These are phyloP conservation scores for Rhodotorula sp. DNA, from an alignment of 1,284 basidiomycete species.

Conservation along the genomic window DNA sequence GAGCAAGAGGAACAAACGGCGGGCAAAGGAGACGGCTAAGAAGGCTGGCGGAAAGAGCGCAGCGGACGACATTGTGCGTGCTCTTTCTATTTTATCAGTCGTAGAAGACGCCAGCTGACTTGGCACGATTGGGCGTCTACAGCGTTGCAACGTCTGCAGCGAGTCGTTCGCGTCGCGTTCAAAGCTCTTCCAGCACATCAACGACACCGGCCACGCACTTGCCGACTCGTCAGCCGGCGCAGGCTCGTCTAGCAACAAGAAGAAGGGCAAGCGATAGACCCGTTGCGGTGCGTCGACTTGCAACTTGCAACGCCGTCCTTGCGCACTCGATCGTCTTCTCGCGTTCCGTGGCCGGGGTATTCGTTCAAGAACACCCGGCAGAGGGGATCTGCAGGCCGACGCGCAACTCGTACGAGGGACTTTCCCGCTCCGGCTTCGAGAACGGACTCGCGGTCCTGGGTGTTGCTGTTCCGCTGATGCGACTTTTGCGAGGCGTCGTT, in stretches of 20 bases:
- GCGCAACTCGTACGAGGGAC: too few relatives aligned
- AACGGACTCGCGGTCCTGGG: too few relatives aligned
- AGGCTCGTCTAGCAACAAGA: slow-evolving; percentile 12
- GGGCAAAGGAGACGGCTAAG: slow-evolving; percentile 73
- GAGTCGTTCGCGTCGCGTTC: slow-evolving; percentile 67
- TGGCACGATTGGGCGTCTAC: background rate
- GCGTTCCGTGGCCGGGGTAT: too few relatives aligned
- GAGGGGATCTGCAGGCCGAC: too few relatives aligned
- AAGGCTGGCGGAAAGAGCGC: slow-evolving; percentile 54
- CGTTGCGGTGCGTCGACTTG: background rate
- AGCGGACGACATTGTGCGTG: slow-evolving; percentile 9
- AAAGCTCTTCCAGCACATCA: slow-evolving; percentile 74
- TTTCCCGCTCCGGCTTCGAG: too few relatives aligned
- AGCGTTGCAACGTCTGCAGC: slow-evolving; percentile 71
- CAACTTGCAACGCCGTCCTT: background rate
- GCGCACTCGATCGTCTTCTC: too few relatives aligned
- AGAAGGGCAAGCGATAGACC: slow-evolving; percentile 34
- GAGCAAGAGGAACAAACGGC: slow-evolving; percentile 77
- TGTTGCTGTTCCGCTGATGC: too few relatives aligned
- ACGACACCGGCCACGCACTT: slow-evolving; percentile 68
- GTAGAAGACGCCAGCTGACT: background rate
- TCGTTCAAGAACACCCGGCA: too few relatives aligned
- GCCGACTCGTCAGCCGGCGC: slow-evolving; percentile 48
- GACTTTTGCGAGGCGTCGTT: too few relatives aligned
- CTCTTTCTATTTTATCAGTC: background rate